Evolutionary conservation across 345 rosid genomes (phyloP), one percentile per base, ranked within the genome.

Genomic region (Citrus inodora): DNA sequence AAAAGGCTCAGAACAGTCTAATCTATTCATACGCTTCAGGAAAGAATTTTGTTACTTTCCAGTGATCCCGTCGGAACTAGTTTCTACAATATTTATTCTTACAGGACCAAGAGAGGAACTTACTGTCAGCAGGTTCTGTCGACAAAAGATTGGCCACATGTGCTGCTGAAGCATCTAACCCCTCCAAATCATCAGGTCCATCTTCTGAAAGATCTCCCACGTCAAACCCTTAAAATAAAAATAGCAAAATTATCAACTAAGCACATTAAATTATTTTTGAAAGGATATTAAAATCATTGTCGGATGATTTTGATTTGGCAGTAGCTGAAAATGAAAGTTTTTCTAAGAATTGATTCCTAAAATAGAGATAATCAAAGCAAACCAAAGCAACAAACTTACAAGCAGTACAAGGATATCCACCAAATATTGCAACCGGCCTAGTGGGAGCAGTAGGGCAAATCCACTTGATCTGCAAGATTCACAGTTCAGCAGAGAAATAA

Each of bases 371-470:
- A 63, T 37, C n/a, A 46, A 79, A 55, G 46, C 58, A 61, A 70
- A 33, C 19, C 42, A 42, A 56, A 62, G 55, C 10, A 40, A 67
- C 9, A 5, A 78, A 76, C 95, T 88, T 87, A 92, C 97, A 92
- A 30, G 97, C 94, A 76, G 97, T 91, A 84, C 92, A 86, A 33
- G 91, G 93, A 72, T 88, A 83, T 80, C 97, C 97, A 56, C 94
- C 94, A 10, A 92, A 83, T 59, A 90, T 73, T 24, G 89, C 85
- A 69, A 92, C 86, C 67, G 95, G 95, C 75, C 88, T 87, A 1
- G 91, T 87, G 38, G 97, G 97, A 77, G 97, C 92, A 77, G 97
- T 92, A 40, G 97, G 97, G 71, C 97, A 92, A 77, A 92, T 91
- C 95, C 95, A 92, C 82, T 92, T 92, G 69, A 92, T 91, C 95